Evolutionary conservation across 2,329 filamentous ascomycete genomes (phyloP).

Genomic region (Nothophoma quercina): DNA sequence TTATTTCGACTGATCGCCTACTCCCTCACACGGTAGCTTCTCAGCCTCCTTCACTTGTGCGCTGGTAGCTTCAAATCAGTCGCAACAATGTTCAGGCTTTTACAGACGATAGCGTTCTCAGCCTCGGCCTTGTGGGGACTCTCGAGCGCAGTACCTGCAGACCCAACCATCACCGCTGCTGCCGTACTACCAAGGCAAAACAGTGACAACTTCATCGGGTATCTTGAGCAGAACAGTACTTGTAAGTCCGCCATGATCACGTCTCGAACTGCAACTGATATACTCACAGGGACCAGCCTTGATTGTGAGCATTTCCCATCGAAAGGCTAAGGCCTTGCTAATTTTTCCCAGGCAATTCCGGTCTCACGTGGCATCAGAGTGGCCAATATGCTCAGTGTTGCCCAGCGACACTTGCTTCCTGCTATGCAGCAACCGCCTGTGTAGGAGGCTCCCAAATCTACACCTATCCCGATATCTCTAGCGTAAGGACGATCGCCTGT

Average conservation of each 20-base stretch:
- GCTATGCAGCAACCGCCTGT: slow-evolving; percentile 39
- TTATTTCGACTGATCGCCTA: slow-evolving; percentile 10
- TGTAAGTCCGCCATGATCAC: slow-evolving; percentile 22
- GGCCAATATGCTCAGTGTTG: slow-evolving; percentile 44
- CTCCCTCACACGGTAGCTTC: neutral
- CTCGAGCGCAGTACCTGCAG: slow-evolving; percentile 29
- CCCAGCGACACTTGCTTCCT: slow-evolving; percentile 29
- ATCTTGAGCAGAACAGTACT: slow-evolving; percentile 24
- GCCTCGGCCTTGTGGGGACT: slow-evolving; percentile 21
- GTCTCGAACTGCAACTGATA: slow-evolving; percentile 1
- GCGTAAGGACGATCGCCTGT: slow-evolving; percentile 35
- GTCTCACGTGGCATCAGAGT: slow-evolving; percentile 38
- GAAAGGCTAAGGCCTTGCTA: neutral
- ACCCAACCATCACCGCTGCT: slow-evolving; percentile 41
- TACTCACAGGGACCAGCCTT: slow-evolving; percentile 29
- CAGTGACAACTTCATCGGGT: slow-evolving; percentile 36
- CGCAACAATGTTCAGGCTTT: slow-evolving; percentile 24
- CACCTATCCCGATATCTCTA: slow-evolving; percentile 25
- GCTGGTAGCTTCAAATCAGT: neutral
- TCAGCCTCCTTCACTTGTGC: neutral
- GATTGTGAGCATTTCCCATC: slow-evolving; percentile 16
- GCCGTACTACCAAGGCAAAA: slow-evolving; percentile 40
- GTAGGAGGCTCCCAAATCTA: slow-evolving; percentile 37
- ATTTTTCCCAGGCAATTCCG: slow-evolving; percentile 16
- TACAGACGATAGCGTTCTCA: slow-evolving; percentile 22